phyloP scores from a whole-genome alignment of 2,329 filamentous ascomycete species.

The Grosmannia huntii region DNA sequence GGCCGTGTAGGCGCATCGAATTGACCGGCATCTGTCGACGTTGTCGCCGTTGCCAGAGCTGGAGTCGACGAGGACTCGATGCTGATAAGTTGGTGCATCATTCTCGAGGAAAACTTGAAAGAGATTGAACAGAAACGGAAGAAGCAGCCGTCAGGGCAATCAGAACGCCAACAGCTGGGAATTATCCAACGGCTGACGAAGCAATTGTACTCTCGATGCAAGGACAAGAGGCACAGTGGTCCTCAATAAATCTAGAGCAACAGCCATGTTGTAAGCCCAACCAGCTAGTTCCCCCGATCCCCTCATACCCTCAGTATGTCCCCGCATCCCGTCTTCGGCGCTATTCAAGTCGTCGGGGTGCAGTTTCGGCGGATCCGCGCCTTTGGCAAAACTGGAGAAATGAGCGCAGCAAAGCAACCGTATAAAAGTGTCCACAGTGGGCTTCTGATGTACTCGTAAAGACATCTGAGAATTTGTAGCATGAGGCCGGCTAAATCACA shows the following conservation, averaged over 20 bases:
- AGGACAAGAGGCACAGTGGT: neutral
- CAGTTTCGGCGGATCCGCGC: neutral
- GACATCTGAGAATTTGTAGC: too few relatives aligned
- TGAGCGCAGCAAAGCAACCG: neutral
- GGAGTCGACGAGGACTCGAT: conserved; percentile 17
- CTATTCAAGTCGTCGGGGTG: neutral
- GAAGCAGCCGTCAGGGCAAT: neutral
- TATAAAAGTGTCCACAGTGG: neutral
- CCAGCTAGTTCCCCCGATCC: neutral
- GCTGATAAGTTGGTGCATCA: conserved; percentile 7
- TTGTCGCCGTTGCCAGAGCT: conserved; percentile 2
- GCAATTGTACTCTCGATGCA: neutral
- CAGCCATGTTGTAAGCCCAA: neutral
- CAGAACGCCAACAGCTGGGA: too few relatives aligned
- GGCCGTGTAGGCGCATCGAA: conserved; percentile 20
- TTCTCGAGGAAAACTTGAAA: neutral
- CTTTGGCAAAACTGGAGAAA: neutral
- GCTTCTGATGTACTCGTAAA: neutral
- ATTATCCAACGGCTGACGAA: neutral
- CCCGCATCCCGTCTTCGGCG: neutral
- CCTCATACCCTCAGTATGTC: neutral
- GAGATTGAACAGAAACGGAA: neutral
- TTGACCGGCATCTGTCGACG: neutral
- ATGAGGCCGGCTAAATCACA: too few relatives aligned
- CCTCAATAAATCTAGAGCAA: neutral